Base-by-base conservation (phyloP, 2,329 filamentous ascomycete genomes). In the Tolypocladium inflatum region DNA sequence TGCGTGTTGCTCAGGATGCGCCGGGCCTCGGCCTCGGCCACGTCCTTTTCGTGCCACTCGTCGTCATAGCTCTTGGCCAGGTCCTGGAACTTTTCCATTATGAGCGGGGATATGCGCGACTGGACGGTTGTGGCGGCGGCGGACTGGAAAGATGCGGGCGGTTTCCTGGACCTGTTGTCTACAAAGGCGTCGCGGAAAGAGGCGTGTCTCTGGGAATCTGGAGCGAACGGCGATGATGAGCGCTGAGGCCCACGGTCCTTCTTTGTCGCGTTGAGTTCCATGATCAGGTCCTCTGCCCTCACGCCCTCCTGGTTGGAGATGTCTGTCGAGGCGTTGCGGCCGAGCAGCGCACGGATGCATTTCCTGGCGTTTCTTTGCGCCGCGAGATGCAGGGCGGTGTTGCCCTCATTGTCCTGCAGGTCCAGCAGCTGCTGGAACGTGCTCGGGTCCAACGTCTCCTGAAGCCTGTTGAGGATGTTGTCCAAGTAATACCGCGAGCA, bases 401-500 rank as follows among this genome's bases (percentile, higher is more conserved):
- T 95, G 45, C 93, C 93, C 45, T 91, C 87, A 35, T 86, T 78
- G 70, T 99, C 93, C 67, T 91, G 89, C 10, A 85, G 81, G 65
- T 96, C 91, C 13, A 99, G 77, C 13, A 97, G 75, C 54, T 84
- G 79, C 60, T 91, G 89, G 54, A 97, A 85, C 58, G 90, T 86
- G 58, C 87, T 84, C 10, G 87, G 87, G 6, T 90, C 85, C 64
- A 89, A 84, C 1, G 86, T 84, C 66, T 95, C 90, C 61, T 87
- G 84, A 60, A 99, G 83, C 70, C 88, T 91, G 72, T 95, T 93
- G 57, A 97, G 80, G 61, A 97, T 87, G 63, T 88, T 88, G 71
- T 97, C 93, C 38, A 96, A 83, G 73, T 99, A 99, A 71, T 97
- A 97, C 39, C 91, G 84, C 38, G 92, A 91, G 67, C 90, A 95